Conservation (phyloP, 2,329 filamentous ascomycete species). For the Blumeria hordei region DNA sequence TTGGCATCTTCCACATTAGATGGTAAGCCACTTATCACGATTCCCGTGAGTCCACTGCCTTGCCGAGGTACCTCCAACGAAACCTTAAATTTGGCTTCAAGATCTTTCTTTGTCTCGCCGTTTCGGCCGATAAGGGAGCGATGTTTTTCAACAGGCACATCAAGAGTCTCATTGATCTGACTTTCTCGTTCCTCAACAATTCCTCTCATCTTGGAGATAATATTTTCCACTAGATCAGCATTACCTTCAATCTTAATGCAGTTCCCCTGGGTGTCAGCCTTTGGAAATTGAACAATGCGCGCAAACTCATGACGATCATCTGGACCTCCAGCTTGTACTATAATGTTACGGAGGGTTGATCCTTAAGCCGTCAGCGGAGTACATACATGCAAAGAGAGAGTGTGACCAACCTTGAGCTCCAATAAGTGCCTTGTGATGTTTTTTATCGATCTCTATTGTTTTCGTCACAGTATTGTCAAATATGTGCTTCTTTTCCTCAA, state of each 20-base stretch:
- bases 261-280: constrained; percentile 59
- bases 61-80: constrained; percentile 80
- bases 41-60: constrained; percentile 56
- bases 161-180: constrained; percentile 53
- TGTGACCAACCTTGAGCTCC: constrained; percentile 52
- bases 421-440: constrained; percentile 76
- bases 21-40: constrained; percentile 65
- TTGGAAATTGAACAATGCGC: constrained; percentile 84
- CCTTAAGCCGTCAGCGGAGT: constrained; percentile 24
- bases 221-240: constrained; percentile 65
- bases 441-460: constrained; percentile 78
- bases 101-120: constrained; percentile 60
- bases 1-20: constrained; percentile 67
- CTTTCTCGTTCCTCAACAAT: constrained; percentile 67
- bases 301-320: constrained; percentile 65
- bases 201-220: constrained; percentile 55
- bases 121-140: constrained; percentile 75
- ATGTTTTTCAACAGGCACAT: constrained; percentile 78
- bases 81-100: constrained; percentile 71
- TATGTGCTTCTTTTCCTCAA: constrained; percentile 63
- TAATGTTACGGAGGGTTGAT: constrained; percentile 63
- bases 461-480: constrained; percentile 78
- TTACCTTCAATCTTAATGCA: constrained; percentile 75
- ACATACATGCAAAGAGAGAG: background rate
- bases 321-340: constrained; percentile 69